Percentiles rank a stretch among this genome's conserved stretches.
These are phyloP conservation scores for Agaricus sinodeliciosus DNA, from an alignment of 768 basidiomycete genomes.

Conservation along the genomic window DNA sequence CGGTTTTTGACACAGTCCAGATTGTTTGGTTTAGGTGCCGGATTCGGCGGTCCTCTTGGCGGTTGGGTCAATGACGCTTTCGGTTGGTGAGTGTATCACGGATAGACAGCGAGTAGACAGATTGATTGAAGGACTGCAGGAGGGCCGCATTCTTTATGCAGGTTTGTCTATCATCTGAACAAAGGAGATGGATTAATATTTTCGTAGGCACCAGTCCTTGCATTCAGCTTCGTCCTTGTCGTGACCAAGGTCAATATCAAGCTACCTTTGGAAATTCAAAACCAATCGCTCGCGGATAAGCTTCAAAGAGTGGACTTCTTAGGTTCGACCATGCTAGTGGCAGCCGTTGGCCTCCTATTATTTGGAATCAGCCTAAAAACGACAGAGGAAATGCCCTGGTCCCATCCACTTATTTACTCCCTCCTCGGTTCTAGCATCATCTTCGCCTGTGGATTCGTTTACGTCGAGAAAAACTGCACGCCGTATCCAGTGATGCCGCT, in stretches of 20 bases:
- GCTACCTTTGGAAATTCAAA: slow-evolving; percentile 60
- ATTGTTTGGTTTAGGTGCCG: slow-evolving; percentile 78
- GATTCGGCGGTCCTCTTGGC: slow-evolving; percentile 73
- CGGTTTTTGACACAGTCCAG: slow-evolving; percentile 29
- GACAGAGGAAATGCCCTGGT: slow-evolving; percentile 74
- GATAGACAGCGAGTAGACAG: not conserved
- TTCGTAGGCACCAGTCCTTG: slow-evolving; percentile 65
- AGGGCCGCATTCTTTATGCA: slow-evolving; percentile 81
- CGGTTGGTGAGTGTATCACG: slow-evolving; percentile 60
- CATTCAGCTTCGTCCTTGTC: slow-evolving; percentile 66
- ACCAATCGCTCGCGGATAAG: slow-evolving; percentile 53
- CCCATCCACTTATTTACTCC: slow-evolving; percentile 62
- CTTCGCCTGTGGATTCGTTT: slow-evolving; percentile 54
- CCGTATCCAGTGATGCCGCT: slow-evolving; percentile 90
- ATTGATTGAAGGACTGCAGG: slow-evolving; percentile 37
- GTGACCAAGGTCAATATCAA: slow-evolving; percentile 72
- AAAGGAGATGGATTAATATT: slow-evolving; percentile 10
- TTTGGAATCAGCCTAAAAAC: slow-evolving; percentile 74
- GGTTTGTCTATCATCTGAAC: slow-evolving; percentile 32
- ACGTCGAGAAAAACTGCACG: slow-evolving; percentile 74
- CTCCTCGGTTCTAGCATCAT: slow-evolving; percentile 53
- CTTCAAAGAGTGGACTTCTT: slow-evolving; percentile 78
- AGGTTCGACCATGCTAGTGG: slow-evolving; percentile 77
- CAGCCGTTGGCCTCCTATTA: slow-evolving; percentile 61
- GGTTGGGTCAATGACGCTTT: slow-evolving; percentile 82